Percentiles rank a stretch among this genome's conserved stretches.
Evolutionary conservation across 805 yeast species (phyloP).

Genomic region (Metschnikowia bowlesiae): DNA sequence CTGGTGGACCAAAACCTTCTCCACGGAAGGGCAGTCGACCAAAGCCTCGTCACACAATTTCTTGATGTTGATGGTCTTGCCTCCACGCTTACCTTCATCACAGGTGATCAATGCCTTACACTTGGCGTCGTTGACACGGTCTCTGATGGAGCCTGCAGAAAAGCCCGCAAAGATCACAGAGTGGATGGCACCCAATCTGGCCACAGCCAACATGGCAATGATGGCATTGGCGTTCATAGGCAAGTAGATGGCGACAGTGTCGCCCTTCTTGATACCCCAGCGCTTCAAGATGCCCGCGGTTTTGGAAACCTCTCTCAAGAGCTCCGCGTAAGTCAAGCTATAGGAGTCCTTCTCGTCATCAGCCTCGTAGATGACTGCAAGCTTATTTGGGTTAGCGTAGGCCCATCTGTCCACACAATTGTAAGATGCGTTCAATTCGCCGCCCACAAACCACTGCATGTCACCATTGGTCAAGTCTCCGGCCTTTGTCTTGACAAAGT

Average conservation of each 20-base stretch:
- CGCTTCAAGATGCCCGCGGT: constrained; percentile 64
- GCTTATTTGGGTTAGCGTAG: constrained; percentile 59
- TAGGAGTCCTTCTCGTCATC: constrained; percentile 68
- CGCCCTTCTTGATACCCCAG: constrained; percentile 74
- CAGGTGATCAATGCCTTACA: constrained; percentile 72
- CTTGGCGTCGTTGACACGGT: constrained; percentile 67
- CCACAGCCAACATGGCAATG: constrained; percentile 69
- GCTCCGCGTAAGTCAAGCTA: constrained; percentile 63
- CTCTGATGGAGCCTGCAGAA: constrained; percentile 65
- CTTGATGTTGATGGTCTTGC: constrained; percentile 74
- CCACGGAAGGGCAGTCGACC: constrained; percentile 58
- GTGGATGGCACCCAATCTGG: constrained; percentile 78
- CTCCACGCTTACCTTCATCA: constrained; percentile 82
- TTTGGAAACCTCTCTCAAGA: constrained; percentile 64
- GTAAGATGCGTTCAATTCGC: constrained; percentile 74
- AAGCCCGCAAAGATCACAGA: constrained; percentile 86
- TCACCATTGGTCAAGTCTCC: constrained; percentile 45
- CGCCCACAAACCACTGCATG: constrained; percentile 73
- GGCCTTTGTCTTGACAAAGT: constrained; percentile 44
- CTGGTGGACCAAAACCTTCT: constrained; percentile 65
- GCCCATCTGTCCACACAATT: constrained; percentile 86
- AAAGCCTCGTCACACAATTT: constrained; percentile 80
- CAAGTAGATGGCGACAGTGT: constrained; percentile 79
- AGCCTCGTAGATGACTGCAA: constrained; percentile 76
- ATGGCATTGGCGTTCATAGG: constrained; percentile 86